phyloP scores from a whole-genome alignment of 2,329 filamentous ascomycete genomes.

The Aspergillus quadricinctus region DNA sequence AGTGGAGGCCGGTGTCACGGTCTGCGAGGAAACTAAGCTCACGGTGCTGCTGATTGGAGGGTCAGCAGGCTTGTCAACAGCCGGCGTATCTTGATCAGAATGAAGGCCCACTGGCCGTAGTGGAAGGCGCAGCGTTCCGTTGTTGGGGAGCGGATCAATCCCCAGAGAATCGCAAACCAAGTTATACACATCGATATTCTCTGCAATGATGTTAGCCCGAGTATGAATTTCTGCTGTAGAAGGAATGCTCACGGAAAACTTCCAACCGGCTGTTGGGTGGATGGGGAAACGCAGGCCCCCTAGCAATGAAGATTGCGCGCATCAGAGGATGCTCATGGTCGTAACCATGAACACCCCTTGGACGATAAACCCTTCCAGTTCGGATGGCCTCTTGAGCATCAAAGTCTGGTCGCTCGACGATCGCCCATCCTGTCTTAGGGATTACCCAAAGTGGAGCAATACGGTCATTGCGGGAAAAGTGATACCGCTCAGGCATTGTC shows the following conservation, averaged over 20 bases:
- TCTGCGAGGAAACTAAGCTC: not conserved
- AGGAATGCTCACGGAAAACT: conserved; percentile 68
- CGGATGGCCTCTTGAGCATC: conserved; percentile 64
- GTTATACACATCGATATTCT: conserved; percentile 95
- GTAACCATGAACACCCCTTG: conserved; percentile 85
- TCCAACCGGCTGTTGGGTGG: conserved; percentile 72
- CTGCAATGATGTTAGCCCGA: conserved; percentile 41
- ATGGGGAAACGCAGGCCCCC: conserved; percentile 89
- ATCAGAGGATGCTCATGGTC: conserved; percentile 93
- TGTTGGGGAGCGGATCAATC: conserved; percentile 70
- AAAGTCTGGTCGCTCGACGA: conserved; percentile 76
- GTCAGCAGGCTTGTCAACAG: conserved; percentile 29
- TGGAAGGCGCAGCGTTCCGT: conserved; percentile 68
- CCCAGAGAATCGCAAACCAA: conserved; percentile 85
- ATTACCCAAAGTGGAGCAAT: conserved; percentile 96
- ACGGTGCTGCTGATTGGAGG: conserved; percentile 19
- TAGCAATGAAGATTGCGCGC: conserved; percentile 90
- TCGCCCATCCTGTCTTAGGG: conserved; percentile 86
- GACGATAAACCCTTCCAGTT: conserved; percentile 66
- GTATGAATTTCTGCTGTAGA: not conserved
- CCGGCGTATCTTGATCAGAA: conserved; percentile 35
- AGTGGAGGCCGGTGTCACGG: not conserved
- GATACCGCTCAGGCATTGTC: conserved; percentile 88
- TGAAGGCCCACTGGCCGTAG: conserved; percentile 43
- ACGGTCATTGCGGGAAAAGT: conserved; percentile 80